Conservation (phyloP, 2,329 filamentous ascomycete genomes). For the Aspergillaceae sp. region DNA sequence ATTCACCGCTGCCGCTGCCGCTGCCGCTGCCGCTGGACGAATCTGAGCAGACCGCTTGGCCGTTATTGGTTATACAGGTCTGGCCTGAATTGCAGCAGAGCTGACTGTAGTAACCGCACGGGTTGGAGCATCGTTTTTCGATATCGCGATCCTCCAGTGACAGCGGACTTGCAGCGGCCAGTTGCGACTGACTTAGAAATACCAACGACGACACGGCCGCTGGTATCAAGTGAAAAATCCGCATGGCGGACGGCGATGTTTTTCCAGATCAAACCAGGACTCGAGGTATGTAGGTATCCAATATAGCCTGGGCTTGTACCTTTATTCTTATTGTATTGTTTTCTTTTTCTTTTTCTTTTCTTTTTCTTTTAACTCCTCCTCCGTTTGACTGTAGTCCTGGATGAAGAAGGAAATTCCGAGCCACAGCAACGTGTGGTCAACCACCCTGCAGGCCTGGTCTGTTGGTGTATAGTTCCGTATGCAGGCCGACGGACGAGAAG, state of each 20-base stretch:
- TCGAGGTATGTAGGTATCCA: neutral
- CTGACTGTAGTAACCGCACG: slow-evolving; percentile 45
- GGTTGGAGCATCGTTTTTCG: slow-evolving; percentile 36
- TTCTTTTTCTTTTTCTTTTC: neutral
- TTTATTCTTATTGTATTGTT: neutral
- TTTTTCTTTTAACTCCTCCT: neutral
- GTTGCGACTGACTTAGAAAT: slow-evolving; percentile 16
- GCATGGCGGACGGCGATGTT: slow-evolving; percentile 19
- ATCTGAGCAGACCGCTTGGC: slow-evolving; percentile 40
- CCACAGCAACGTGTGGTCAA: neutral
- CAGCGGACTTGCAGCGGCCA: slow-evolving; percentile 24
- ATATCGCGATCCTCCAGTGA: slow-evolving; percentile 13
- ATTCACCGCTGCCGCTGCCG: slow-evolving; percentile 31
- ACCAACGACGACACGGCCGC: slow-evolving; percentile 20
- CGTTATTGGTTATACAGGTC: slow-evolving; percentile 41
- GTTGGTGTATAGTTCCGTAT: neutral
- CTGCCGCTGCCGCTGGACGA: slow-evolving; percentile 8
- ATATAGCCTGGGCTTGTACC: no score
- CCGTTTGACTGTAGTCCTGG: neutral
- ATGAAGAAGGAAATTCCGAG: neutral
- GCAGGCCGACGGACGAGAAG: neutral
- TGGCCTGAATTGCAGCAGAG: slow-evolving; percentile 42
- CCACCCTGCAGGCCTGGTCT: neutral
- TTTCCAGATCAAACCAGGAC: neutral
- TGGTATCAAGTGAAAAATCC: slow-evolving; percentile 16